phyloP scores from a whole-genome alignment of 495 filamentous ascomycete species.

The Lentithecium fluviatile region DNA sequence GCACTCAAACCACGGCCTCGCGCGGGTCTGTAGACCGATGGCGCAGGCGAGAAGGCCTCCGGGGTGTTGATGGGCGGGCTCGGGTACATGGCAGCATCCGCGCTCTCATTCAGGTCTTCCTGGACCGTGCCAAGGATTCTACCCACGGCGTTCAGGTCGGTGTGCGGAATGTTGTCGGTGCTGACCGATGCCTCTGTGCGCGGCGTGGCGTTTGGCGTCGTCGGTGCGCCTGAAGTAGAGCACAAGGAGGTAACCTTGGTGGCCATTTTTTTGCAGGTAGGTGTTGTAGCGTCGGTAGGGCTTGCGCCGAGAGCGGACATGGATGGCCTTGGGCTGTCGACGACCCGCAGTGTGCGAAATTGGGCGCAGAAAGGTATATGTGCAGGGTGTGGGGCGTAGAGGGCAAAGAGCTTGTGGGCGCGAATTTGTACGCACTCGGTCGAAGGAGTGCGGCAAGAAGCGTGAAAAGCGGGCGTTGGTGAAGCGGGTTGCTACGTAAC shows the following conservation, averaged over 20 bases:
- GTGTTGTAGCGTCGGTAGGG: background rate
- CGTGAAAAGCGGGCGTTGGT: no score
- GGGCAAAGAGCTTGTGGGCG: background rate
- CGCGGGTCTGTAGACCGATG: constrained; percentile 2
- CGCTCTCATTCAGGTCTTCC: constrained; percentile 25
- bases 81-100: constrained; percentile 16
- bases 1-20: constrained; percentile 14
- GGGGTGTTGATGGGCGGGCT: constrained; percentile 34
- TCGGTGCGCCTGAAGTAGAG: constrained; percentile 6
- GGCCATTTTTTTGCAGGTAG: background rate
- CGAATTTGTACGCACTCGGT: no score
- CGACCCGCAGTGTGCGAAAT: no score
- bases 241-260: constrained; percentile 12
- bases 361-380: background rate
- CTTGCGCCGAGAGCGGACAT: no score
- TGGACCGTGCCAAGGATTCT: constrained; percentile 21
- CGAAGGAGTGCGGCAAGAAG: no score
- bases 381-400: background rate
- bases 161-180: background rate
- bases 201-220: constrained; percentile 19
- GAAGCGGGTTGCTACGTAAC: no score
- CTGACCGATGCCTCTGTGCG: background rate
- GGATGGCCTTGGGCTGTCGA: no score
- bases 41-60: constrained; percentile 12
- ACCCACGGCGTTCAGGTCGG: constrained; percentile 13